Conservation (phyloP, 768 basidiomycete genomes). For the Amanita inopinata region DNA sequence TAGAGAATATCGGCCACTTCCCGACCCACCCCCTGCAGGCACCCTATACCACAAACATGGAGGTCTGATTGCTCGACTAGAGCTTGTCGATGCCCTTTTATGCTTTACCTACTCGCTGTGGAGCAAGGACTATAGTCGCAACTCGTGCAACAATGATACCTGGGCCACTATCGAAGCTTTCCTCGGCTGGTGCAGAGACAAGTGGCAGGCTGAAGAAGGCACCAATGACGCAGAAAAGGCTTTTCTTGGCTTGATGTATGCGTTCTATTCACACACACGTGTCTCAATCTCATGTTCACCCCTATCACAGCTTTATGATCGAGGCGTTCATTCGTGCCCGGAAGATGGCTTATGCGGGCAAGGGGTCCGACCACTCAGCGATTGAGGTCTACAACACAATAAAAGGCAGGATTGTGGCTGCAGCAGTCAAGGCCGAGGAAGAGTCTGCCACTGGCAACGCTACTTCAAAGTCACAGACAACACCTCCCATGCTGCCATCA, state of each 20-base stretch:
- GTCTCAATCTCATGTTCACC: constrained; percentile 21
- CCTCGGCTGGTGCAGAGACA: constrained; percentile 61
- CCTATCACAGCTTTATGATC: constrained; percentile 56
- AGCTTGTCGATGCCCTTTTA: constrained; percentile 72
- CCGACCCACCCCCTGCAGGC: constrained; percentile 51
- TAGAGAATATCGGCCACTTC: constrained; percentile 54
- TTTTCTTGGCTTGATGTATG: constrained; percentile 77
- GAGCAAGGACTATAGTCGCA: constrained; percentile 58
- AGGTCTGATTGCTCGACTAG: constrained; percentile 66
- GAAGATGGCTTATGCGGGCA: constrained; percentile 24
- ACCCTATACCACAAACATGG: constrained; percentile 71
- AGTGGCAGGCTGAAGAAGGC: constrained; percentile 49
- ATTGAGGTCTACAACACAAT: constrained; percentile 25
- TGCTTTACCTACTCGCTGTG: constrained; percentile 81
- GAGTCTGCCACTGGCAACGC: constrained; percentile 20
- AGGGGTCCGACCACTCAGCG: constrained; percentile 29
- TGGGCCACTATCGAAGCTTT: constrained; percentile 66
- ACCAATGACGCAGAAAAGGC: constrained; percentile 47
- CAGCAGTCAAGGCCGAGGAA: constrained; percentile 30
- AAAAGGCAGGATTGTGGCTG: constrained; percentile 29
- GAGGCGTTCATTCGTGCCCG: constrained; percentile 59
- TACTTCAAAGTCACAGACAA: constrained; percentile 30
- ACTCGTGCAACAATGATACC: constrained; percentile 45
- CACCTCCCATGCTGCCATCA: constrained; percentile 73
- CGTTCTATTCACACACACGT: constrained; percentile 15